Evolutionary conservation across 1,284 basidiomycete genomes (phyloP).

Genomic region (Austropuccinia psidii): DNA sequence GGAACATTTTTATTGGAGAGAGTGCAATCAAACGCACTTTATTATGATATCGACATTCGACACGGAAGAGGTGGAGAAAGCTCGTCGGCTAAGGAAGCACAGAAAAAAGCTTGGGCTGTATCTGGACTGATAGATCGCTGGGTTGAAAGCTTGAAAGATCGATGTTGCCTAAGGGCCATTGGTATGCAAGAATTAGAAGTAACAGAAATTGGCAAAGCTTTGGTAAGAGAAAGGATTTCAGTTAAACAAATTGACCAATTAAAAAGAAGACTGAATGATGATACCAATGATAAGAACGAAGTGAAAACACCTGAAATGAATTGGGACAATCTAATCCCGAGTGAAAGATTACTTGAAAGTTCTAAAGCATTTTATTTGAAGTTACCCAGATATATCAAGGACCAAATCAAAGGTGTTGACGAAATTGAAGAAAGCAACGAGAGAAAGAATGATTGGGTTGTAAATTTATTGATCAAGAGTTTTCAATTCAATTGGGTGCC

Average conservation of each 20-base stretch:
- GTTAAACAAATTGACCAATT: conserved; percentile 2
- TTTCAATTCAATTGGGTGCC: conserved; percentile 6
- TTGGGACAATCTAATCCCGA: background rate
- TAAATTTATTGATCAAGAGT: background rate
- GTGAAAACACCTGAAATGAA: background rate
- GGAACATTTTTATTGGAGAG: conserved; percentile 6
- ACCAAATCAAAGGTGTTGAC: background rate
- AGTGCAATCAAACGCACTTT: conserved; percentile 8
- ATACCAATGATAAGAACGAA: background rate
- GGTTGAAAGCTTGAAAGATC: conserved; percentile 9
- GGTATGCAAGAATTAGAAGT: conserved; percentile 13
- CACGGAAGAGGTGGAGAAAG: background rate
- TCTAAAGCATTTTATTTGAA: conserved; percentile 1
- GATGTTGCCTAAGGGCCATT: conserved; percentile 27
- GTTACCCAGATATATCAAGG: conserved; percentile 1
- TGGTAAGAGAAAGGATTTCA: background rate
- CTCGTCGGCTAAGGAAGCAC: background rate
- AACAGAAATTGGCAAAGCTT: background rate
- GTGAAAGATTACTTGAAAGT: background rate
- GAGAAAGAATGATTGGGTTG: background rate
- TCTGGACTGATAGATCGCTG: conserved; percentile 20
- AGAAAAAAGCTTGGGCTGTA: background rate
- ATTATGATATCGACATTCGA: conserved; percentile 29
- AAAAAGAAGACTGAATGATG: background rate
- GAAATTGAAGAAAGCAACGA: background rate